Base-by-base conservation (phyloP, 164 flowering plant species). In the Magnolia changhungtana region DNA sequence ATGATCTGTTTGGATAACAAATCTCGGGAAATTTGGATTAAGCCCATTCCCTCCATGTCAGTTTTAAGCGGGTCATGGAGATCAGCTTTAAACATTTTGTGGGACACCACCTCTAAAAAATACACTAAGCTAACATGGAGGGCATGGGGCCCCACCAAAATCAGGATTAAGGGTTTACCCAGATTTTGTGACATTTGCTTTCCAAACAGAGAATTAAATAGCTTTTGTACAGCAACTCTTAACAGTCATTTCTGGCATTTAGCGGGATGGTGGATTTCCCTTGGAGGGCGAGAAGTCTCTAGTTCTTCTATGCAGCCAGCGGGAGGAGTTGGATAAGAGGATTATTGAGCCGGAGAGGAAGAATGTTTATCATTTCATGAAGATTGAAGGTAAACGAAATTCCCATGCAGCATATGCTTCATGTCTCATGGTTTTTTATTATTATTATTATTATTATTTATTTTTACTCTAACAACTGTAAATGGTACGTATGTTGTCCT, bases 381-480 rank as follows among this genome's bases (percentile, higher is more conserved):
- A 74, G 75, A 89, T 89, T 49, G 92, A 89, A 87, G 94, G 94
- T 88, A 81, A 73, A 10, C 13, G 24, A 7, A 8, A 16, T n/a
- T 29, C 18, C 23, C 55, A 10, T n/a, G 3, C 23, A 9, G 10
- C 16, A 2, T 55, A 29, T 67, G 66, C 64, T 65, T 65, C 21
- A 20, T 31, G 8, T 50, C 50, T 24, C 27, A 2, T 20, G 10
- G n/a, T 37, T 72, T 55, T 19, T 50, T 1, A 24, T 27, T 1
- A 27, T 27, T 1, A 27, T 27, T 1, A 27, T 27, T 24, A 24
- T 24, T 24, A 24, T 24, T 24, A 37, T 37, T 3, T 37, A 55
- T 16, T 16, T 3, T 55, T 55, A 55, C 18, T 55, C 10, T 72
- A 5, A 29, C 8, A 7, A 63, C 4, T 31, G 24, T 18, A 27